These are phyloP conservation scores for Boletus bicolor DNA, from an alignment of 768 basidiomycete genomes.

Conservation along the genomic window DNA sequence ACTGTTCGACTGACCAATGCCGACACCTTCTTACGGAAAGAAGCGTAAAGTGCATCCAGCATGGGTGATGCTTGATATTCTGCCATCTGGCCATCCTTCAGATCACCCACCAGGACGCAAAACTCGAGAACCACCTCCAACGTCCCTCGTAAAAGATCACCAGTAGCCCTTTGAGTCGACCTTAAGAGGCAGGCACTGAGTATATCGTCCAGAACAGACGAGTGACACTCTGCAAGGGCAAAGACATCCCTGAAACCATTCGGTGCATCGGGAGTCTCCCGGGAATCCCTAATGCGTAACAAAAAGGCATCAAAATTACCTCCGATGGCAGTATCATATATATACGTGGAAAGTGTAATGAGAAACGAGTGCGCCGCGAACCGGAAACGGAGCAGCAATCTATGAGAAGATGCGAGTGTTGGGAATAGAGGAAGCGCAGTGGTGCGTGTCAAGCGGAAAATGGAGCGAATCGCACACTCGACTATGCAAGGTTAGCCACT, in stretches of 20 bases:
- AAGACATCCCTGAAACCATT: constrained; percentile 67
- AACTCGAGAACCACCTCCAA: constrained; percentile 68
- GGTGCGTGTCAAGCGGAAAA: constrained; percentile 60
- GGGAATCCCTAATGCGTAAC: constrained; percentile 33
- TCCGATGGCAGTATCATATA: constrained; percentile 79
- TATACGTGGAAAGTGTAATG: constrained; percentile 60
- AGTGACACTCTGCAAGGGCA: constrained; percentile 64
- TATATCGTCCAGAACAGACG: constrained; percentile 66
- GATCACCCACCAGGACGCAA: constrained; percentile 60
- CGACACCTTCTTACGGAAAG: constrained; percentile 54
- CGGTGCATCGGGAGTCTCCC: constrained; percentile 16
- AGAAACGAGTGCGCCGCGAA: constrained; percentile 75
- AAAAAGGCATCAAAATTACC: constrained; percentile 75
- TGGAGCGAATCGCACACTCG: constrained; percentile 60
- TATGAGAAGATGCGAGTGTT: constrained; percentile 50
- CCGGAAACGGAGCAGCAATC: constrained; percentile 62
- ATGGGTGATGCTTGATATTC: constrained; percentile 63
- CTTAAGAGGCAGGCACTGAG: constrained; percentile 72
- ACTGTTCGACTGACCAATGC: constrained; percentile 47
- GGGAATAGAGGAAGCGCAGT: constrained; percentile 50
- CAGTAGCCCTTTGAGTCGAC: constrained; percentile 60
- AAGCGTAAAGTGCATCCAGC: constrained; percentile 51
- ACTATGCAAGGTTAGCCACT: constrained; percentile 39
- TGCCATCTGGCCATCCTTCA: constrained; percentile 49
- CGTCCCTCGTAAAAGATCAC: constrained; percentile 60